Percentiles rank a stretch among this genome's conserved stretches.
phyloP scores from a whole-genome alignment of 257 asterid genomes.

The Rehmannia glutinosa region DNA sequence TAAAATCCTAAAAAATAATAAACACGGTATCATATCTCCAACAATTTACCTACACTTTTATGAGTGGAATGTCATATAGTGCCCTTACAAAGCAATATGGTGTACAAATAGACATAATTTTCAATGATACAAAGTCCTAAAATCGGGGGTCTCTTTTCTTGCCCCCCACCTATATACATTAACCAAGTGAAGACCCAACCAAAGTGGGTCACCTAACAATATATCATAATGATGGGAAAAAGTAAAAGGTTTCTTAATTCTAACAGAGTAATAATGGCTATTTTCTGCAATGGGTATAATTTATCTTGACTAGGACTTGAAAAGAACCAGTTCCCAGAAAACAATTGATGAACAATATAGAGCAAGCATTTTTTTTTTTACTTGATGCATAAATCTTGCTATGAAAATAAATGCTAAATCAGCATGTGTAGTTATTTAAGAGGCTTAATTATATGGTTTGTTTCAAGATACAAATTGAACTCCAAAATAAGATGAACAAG shows the following conservation, averaged over 20 bases:
- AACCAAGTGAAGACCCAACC: slow-evolving; percentile 7
- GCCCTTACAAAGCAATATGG: neutral
- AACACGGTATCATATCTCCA: no score
- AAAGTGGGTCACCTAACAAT: slow-evolving; percentile 21
- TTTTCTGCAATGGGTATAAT: neutral
- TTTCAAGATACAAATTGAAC: no score
- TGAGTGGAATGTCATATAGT: neutral
- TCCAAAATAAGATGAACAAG: no score
- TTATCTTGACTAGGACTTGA: neutral
- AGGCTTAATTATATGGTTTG: no score
- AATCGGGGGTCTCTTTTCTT: neutral
- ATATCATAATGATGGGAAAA: neutral
- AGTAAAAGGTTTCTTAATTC: neutral
- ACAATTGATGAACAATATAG: no score
- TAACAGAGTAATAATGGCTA: neutral
- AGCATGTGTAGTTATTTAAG: no score
- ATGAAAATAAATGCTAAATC: no score
- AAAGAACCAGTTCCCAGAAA: neutral
- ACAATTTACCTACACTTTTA: neutral
- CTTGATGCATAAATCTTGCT: no score
- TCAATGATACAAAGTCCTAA: neutral
- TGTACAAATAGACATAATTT: neutral
- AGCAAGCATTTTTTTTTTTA: no score
- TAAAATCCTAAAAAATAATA: no score
- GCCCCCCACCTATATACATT: neutral